Percentiles rank a stretch among this genome's conserved stretches.
Evolutionary conservation across 1,139 yeast species (phyloP).

Genomic region (Geotrichum bryndzae): DNA sequence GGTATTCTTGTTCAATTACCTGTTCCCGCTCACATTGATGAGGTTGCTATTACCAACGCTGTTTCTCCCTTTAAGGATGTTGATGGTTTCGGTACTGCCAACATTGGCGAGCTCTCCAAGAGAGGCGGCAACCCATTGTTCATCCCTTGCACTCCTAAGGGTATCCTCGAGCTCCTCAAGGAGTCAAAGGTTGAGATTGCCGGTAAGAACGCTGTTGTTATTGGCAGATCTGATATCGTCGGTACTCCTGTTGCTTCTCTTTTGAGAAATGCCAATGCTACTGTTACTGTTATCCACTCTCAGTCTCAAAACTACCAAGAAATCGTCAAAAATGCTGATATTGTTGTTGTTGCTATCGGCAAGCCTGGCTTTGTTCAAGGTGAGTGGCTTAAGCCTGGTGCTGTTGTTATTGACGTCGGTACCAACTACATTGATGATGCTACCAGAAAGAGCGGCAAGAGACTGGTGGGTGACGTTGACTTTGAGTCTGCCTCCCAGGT

Average conservation of each 20-base stretch:
- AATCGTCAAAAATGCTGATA: constrained; percentile 68
- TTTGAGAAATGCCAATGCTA: constrained; percentile 71
- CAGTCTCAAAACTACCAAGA: constrained; percentile 59
- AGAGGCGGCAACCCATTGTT: constrained; percentile 80
- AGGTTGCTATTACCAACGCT: constrained; percentile 67
- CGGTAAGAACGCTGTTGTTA: constrained; percentile 86
- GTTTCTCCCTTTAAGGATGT: constrained; percentile 82
- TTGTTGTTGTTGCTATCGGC: constrained; percentile 91
- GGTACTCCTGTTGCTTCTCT: constrained; percentile 89
- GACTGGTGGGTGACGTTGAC: constrained; percentile 93
- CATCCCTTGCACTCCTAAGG: constrained; percentile 96
- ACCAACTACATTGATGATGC: constrained; percentile 80
- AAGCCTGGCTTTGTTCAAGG: constrained; percentile 76
- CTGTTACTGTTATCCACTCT: constrained; percentile 83
- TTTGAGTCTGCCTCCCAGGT: constrained; percentile 57
- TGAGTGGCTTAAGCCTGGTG: constrained; percentile 79
- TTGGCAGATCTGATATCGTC: constrained; percentile 94
- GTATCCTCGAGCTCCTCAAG: constrained; percentile 72
- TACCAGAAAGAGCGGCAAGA: constrained; percentile 72
- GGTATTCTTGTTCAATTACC: constrained; percentile 93
- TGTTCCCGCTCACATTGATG: constrained; percentile 75
- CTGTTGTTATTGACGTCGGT: constrained; percentile 93
- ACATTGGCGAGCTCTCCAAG: constrained; percentile 88
- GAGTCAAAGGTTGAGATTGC: constrained; percentile 54
- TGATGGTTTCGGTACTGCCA: constrained; percentile 88